phyloP scores from a whole-genome alignment of 148 eudicot genomes.

The Tetragonia tetragonoides region DNA sequence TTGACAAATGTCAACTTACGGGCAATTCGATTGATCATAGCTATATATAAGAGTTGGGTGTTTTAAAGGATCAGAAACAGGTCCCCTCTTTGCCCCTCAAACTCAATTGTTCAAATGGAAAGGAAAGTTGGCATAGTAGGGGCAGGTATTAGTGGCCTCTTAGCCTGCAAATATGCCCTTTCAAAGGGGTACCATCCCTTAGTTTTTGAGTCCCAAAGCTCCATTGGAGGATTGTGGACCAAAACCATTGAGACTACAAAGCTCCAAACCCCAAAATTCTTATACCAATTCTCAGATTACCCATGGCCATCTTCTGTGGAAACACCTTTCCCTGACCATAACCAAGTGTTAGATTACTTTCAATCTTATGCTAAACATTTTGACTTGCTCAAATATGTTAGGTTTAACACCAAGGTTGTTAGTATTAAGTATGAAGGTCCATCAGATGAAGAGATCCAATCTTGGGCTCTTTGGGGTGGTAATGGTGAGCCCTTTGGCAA shows the following conservation, averaged over 20 bases:
- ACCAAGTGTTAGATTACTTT: constrained; percentile 52
- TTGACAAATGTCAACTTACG: too few species aligned
- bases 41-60: too few species aligned
- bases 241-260: constrained; percentile 52
- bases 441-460: constrained; percentile 32
- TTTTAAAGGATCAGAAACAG: too few species aligned
- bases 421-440: constrained; percentile 49
- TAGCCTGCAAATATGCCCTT: constrained; percentile 71
- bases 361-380: constrained; percentile 58
- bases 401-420: constrained; percentile 42
- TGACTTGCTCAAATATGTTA: constrained; percentile 42
- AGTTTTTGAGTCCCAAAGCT: constrained; percentile 55
- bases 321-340: constrained; percentile 40
- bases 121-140: constrained; percentile 56
- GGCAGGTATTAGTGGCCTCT: constrained; percentile 70
- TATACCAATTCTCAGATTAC: constrained; percentile 68
- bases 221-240: constrained; percentile 75
- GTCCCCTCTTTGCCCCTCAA: too few species aligned
- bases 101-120: constrained; percentile 16
- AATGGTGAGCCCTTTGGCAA: constrained; percentile 48
- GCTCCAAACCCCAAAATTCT: constrained; percentile 58
- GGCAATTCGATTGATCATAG: too few species aligned
- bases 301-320: constrained; percentile 60
- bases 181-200: constrained; percentile 58
- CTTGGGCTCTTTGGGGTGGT: constrained; percentile 61